phyloP scores from a whole-genome alignment of 2,329 filamentous ascomycete genomes.

The Fusarium abutilonis region DNA sequence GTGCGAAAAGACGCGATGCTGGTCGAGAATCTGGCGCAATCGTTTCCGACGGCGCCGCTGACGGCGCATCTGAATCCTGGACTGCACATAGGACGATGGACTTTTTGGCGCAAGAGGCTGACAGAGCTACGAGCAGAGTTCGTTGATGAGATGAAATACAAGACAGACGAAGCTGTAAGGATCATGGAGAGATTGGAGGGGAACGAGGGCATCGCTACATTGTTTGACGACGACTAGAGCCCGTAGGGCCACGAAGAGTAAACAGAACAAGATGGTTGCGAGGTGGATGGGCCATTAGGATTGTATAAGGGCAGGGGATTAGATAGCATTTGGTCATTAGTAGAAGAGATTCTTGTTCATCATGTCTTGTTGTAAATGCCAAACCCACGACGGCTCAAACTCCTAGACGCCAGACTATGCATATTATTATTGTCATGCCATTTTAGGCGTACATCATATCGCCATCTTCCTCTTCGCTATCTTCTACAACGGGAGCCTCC shows the following conservation, averaged over 20 bases:
- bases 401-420: slow-evolving; percentile 45
- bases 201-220: too few relatives aligned
- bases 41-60: slow-evolving; percentile 1
- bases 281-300: neutral
- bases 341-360: slow-evolving; percentile 6
- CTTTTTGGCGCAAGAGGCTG: slow-evolving; percentile 47
- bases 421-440: slow-evolving; percentile 9
- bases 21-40: slow-evolving; percentile 10
- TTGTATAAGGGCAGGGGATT: neutral
- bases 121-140: slow-evolving; percentile 32
- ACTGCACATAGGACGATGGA: slow-evolving; percentile 45
- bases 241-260: neutral
- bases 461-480: slow-evolving; percentile 62
- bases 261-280: neutral
- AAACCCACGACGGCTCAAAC: slow-evolving; percentile 37
- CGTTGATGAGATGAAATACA: slow-evolving; percentile 35
- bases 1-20: slow-evolving; percentile 21
- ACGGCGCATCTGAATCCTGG: slow-evolving; percentile 35
- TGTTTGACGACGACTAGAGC: too few relatives aligned
- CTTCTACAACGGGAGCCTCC: slow-evolving; percentile 55
- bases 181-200: slow-evolving; percentile 29
- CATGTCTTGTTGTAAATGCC: slow-evolving; percentile 18
- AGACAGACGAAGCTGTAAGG: slow-evolving; percentile 33
- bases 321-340: neutral
- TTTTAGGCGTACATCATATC: slow-evolving; percentile 58